phyloP scores from a whole-genome alignment of 2,329 filamentous ascomycete species.

The Fusarium keratoplasticum region DNA sequence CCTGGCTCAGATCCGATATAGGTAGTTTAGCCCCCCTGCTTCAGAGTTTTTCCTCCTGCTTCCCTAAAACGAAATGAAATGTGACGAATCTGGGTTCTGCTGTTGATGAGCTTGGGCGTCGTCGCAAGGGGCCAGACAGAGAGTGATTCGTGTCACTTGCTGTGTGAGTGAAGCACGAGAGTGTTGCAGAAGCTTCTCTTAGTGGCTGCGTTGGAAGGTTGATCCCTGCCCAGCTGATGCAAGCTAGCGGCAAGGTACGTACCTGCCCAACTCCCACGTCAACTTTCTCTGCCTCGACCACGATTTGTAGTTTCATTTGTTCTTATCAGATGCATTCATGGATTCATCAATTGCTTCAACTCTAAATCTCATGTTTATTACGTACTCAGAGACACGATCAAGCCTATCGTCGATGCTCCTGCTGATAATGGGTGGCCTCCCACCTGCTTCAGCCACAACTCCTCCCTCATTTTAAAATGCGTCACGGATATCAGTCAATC shows the following conservation, averaged over 20 bases:
- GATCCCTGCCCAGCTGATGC: conserved; percentile 34
- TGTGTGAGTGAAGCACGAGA: conserved; percentile 1
- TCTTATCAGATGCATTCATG: background rate
- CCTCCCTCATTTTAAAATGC: background rate
- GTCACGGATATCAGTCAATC: background rate
- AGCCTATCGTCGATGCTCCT: background rate
- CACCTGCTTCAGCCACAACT: background rate
- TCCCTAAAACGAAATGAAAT: background rate
- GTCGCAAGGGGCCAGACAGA: conserved; percentile 12
- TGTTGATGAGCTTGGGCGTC: background rate
- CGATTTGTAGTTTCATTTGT: background rate
- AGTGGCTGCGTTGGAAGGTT: conserved; percentile 10
- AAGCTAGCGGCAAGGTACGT: conserved; percentile 2
- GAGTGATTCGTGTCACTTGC: conserved; percentile 31
- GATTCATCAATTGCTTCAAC: background rate
- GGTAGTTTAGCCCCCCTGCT: background rate
- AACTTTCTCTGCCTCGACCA: background rate
- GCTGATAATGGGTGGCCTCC: background rate
- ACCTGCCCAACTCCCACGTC: background rate
- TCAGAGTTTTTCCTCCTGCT: background rate
- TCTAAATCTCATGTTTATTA: background rate
- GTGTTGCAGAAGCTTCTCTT: conserved; percentile 2
- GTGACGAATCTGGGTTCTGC: background rate
- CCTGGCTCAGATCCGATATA: background rate
- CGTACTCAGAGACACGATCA: background rate